These are phyloP conservation scores for Yamadazyma endophytica DNA, from an alignment of 805 yeast species.

Conservation along the genomic window DNA sequence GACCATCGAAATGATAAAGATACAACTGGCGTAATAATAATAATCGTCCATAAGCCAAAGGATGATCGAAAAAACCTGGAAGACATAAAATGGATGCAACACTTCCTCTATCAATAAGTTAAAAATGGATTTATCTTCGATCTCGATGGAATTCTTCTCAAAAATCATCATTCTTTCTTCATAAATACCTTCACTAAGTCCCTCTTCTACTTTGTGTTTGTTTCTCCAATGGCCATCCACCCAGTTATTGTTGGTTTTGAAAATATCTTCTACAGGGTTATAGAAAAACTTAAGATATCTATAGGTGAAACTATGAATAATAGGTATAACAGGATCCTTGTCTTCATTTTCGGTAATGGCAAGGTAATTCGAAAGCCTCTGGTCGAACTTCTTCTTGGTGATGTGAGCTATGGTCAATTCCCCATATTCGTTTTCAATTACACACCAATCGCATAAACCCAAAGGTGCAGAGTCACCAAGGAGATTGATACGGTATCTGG, in stretches of 20 bases:
- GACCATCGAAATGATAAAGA: constrained; percentile 76
- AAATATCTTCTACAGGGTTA: constrained; percentile 83
- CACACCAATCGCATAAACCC: constrained; percentile 88
- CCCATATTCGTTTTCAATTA: constrained; percentile 90
- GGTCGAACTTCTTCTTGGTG: constrained; percentile 58
- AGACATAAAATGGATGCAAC: constrained; percentile 91
- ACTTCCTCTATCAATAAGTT: constrained; percentile 80
- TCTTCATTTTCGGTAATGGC: constrained; percentile 23
- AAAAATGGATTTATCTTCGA: constrained; percentile 64
- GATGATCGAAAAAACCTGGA: constrained; percentile 87
- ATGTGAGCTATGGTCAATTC: constrained; percentile 64
- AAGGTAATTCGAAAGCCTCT: constrained; percentile 68
- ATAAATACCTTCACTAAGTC: constrained; percentile 65
- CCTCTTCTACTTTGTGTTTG: constrained; percentile 52
- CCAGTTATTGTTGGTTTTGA: constrained; percentile 84
- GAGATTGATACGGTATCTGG: constrained; percentile 63
- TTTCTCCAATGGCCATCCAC: constrained; percentile 74
- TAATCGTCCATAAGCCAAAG: constrained; percentile 92
- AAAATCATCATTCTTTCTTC: constrained; percentile 71
- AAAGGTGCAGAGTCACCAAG: constrained; percentile 65
- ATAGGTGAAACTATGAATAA: constrained; percentile 68
- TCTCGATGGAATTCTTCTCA: constrained; percentile 70
- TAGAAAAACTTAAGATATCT: constrained; percentile 80
- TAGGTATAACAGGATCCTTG: constrained; percentile 64
- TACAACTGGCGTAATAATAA: constrained; percentile 90